These are phyloP conservation scores for Sabuloglossum arenarium DNA, from an alignment of 495 filamentous ascomycete genomes.

Conservation along the genomic window DNA sequence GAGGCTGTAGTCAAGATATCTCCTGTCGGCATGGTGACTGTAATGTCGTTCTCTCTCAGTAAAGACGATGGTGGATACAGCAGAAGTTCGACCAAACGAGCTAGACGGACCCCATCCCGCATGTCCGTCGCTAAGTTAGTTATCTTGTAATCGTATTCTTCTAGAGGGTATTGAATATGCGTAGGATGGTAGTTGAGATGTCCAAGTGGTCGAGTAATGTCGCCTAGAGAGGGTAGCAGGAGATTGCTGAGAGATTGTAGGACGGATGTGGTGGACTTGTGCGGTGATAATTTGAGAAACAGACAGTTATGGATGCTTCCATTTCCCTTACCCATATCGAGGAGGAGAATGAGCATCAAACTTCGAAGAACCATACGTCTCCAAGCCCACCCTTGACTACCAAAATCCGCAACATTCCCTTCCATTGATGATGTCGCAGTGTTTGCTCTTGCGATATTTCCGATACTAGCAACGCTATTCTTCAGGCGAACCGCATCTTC, in stretches of 20 bases:
- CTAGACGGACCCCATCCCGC: slow-evolving; percentile 39
- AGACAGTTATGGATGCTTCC: slow-evolving; percentile 20
- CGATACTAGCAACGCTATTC: slow-evolving; percentile 4
- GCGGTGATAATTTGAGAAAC: slow-evolving; percentile 24
- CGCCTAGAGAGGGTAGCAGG: slow-evolving; percentile 37
- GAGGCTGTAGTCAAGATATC: slow-evolving; percentile 17
- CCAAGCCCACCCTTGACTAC: slow-evolving; percentile 24
- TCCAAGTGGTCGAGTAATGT: slow-evolving; percentile 29
- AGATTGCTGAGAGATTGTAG: slow-evolving; percentile 29
- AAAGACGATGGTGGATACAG: slow-evolving; percentile 21
- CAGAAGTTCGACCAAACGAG: slow-evolving; percentile 37
- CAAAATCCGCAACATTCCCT: slow-evolving; percentile 16
- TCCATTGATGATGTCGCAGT: background rate
- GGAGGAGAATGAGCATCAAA: slow-evolving; percentile 36
- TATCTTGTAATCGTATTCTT: slow-evolving; percentile 37
- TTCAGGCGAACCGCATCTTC: slow-evolving; percentile 25
- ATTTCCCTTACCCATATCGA: slow-evolving; percentile 30
- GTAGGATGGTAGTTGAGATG: slow-evolving; percentile 35
- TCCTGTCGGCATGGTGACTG: slow-evolving; percentile 19
- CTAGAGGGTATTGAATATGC: slow-evolving; percentile 32
- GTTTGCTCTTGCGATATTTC: background rate
- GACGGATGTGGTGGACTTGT: slow-evolving; percentile 35
- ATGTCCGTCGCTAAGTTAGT: slow-evolving; percentile 42
- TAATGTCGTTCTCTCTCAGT: slow-evolving; percentile 11
- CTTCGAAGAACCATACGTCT: slow-evolving; percentile 35